Base-by-base conservation (phyloP, 1,284 basidiomycete species). In the Schizophyllum commune region DNA sequence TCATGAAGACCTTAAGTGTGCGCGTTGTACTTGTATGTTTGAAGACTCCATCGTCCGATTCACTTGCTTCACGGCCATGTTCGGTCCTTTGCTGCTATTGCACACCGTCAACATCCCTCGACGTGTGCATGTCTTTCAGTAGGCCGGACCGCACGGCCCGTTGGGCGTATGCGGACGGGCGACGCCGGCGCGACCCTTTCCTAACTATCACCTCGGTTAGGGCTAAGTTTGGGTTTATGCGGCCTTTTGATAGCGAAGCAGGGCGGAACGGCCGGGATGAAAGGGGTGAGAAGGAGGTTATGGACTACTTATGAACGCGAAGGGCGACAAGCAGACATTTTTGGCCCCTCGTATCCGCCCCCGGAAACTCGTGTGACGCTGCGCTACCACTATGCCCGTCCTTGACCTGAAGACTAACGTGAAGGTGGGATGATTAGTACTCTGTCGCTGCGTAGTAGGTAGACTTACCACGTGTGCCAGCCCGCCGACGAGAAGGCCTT, bases 401-500 rank as follows among this genome's bases (percentile, higher is more conserved):
- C 39, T 47, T 17, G 39, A 47, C 39, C 9, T 47, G 39, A 47
- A 11, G 8, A 47, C 39, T 3, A 47, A 47, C 17, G 39, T 47
- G 39, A 47, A 47, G 39, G 39, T 47, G 17, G 13, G 39, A 3
- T 11, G n/a, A n/a, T n/a, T n/a, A n/a, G n/a, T 8, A 8, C 39
- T 47, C 39, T 47, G 39, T 47, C 39, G 39, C 17, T 11, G 2
- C 3, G 39, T 3, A 47, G 17, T 13, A 47, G 3, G 17, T 47
- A 4, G 9, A 47, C 17, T 17, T 13, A 51, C 15, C 32, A 20
- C 39, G 4, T 9, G 32, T 20, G 3, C 19, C 52, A 58, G 55
- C 39, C 61, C n/a, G 39, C 56, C 0, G 52, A 64, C 56, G 63
- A 64, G n/a, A 55, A n/a, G 47, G 58, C 57, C 22, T 60, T 64